A percentile compares a stretch with the other conserved stretches of the same genome.
Conservation (phyloP, 2,329 filamentous ascomycete species). For the Aspergillus sp. region DNA sequence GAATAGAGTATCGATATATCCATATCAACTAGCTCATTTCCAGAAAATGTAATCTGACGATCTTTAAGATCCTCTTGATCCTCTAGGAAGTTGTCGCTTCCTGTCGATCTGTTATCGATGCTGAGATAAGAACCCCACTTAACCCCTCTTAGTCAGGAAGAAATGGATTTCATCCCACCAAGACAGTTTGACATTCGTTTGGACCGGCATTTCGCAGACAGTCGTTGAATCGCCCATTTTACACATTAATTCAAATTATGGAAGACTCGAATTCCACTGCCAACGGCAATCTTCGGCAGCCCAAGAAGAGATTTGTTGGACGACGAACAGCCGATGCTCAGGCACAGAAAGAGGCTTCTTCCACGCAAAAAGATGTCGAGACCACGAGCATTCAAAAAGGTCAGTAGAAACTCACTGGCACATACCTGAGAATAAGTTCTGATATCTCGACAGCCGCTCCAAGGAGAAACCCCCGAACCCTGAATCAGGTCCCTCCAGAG, state of each 20-base stretch:
- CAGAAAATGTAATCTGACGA: too few relatives aligned
- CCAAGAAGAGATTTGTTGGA: conserved; percentile 89
- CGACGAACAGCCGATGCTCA: conserved; percentile 61
- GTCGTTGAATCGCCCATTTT: not conserved
- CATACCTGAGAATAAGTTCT: not conserved
- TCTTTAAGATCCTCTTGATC: too few relatives aligned
- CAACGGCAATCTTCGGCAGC: conserved; percentile 51
- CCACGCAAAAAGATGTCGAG: conserved; percentile 57
- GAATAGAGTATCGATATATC: too few relatives aligned
- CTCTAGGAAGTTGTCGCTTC: too few relatives aligned
- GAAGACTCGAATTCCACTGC: not conserved
- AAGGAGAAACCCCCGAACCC: conserved; percentile 67
- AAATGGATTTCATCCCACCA: too few relatives aligned
- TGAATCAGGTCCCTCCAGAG: conserved; percentile 85
- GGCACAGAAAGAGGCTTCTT: conserved; percentile 54
- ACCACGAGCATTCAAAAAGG: conserved; percentile 49
- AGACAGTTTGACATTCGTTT: not conserved
- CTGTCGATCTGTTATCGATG: too few relatives aligned
- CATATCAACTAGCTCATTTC: too few relatives aligned
- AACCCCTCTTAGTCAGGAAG: too few relatives aligned
- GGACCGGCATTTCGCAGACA: not conserved
- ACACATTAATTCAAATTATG: not conserved
- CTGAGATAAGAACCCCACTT: too few relatives aligned
- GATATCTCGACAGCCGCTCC: conserved; percentile 56
- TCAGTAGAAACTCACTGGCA: conserved; percentile 12